A percentile compares a stretch with the other conserved stretches of the same genome.
Conservation (phyloP, 1,284 basidiomycete species). For the Boletus hoseneyae region DNA sequence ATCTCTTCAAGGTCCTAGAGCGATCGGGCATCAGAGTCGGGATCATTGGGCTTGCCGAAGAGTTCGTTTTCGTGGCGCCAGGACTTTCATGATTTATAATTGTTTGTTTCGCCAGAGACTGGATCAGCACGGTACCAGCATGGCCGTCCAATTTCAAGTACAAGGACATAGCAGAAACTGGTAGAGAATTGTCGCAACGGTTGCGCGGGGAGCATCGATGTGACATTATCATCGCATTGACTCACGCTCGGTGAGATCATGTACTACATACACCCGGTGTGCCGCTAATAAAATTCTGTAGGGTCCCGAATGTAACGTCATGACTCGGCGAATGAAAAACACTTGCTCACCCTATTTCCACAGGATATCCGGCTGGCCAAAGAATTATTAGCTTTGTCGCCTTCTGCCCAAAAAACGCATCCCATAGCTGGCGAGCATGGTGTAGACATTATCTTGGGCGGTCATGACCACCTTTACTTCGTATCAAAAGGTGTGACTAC, state of each 20-base stretch:
- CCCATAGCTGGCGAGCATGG: conserved; percentile 62
- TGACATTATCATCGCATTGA: conserved; percentile 67
- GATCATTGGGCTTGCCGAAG: conserved; percentile 67
- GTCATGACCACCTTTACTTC: conserved; percentile 89
- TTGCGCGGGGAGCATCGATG: conserved; percentile 58
- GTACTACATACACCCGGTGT: neutral
- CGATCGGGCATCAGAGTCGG: conserved; percentile 60
- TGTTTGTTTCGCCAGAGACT: conserved; percentile 41
- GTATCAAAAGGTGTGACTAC: conserved; percentile 69
- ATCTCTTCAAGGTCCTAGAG: conserved; percentile 52
- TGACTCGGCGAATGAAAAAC: conserved; percentile 31
- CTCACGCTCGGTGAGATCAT: conserved; percentile 51
- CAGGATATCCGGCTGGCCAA: conserved; percentile 64
- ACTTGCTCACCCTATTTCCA: conserved; percentile 30
- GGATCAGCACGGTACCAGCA: conserved; percentile 68
- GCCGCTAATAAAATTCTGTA: conserved; percentile 10
- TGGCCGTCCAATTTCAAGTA: conserved; percentile 66
- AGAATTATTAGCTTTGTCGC: conserved; percentile 57
- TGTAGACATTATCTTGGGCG: conserved; percentile 83
- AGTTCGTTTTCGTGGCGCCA: conserved; percentile 38
- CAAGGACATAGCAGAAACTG: conserved; percentile 52
- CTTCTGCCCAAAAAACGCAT: conserved; percentile 46
- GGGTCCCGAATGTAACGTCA: conserved; percentile 47
- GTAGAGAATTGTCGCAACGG: conserved; percentile 49
- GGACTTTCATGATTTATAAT: neutral